phyloP scores from a whole-genome alignment of 208 protist genomes.

The Blechomonas ayalai region DNA sequence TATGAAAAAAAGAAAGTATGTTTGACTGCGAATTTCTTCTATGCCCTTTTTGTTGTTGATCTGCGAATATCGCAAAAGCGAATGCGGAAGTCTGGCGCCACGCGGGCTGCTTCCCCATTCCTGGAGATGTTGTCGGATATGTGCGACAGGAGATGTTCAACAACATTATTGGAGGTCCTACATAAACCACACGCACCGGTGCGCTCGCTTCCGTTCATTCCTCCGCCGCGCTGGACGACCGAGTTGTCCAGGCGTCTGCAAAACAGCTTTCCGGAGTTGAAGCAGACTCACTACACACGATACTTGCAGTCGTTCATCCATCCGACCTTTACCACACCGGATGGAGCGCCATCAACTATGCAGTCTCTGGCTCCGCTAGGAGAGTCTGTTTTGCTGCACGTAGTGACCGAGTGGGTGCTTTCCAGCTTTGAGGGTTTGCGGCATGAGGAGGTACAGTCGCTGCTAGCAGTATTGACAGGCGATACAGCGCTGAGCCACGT shows the following conservation, averaged over 20 bases:
- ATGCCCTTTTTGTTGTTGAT: no score
- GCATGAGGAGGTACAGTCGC: constrained; percentile 36
- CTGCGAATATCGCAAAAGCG: no score
- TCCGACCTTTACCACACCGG: constrained; percentile 66
- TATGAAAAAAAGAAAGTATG: no score
- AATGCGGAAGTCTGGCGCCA: constrained; percentile 4
- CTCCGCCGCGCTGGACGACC: constrained; percentile 76
- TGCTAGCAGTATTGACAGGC: constrained; percentile 41
- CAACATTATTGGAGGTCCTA: constrained; percentile 15
- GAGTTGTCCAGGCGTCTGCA: constrained; percentile 62
- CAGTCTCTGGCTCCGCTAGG: constrained; percentile 43
- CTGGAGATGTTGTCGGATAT: constrained; percentile 3
- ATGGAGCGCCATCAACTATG: constrained; percentile 53
- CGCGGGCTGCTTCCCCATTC: constrained; percentile 1
- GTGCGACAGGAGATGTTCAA: constrained; percentile 3
- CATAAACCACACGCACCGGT: constrained; percentile 20
- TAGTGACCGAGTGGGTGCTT: constrained; percentile 35
- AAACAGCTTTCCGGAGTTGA: constrained; percentile 55
- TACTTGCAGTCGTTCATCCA: constrained; percentile 81
- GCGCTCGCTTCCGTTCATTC: constrained; percentile 57
- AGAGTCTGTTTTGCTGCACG: constrained; percentile 39
- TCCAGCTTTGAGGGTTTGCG: constrained; percentile 51
- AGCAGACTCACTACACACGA: constrained; percentile 27
- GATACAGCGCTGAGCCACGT: constrained; percentile 57
- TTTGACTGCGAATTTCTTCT: no score